Evolutionary conservation across 345 rosid species (phyloP).

Genomic region (Acer negundo): DNA sequence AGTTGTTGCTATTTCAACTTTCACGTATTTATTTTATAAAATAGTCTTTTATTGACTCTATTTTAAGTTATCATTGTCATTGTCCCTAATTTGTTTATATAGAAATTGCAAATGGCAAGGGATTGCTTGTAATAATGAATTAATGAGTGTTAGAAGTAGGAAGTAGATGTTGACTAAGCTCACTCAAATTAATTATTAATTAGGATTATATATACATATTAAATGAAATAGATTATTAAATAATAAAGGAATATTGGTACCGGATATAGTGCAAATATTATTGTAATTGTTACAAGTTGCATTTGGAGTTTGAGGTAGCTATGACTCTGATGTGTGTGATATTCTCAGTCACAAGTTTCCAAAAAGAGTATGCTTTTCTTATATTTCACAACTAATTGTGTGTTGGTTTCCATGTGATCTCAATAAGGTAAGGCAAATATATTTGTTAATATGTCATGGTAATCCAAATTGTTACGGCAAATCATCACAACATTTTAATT

Average conservation of each 20-base stretch:
- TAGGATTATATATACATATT: neutral
- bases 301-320: neutral
- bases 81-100: neutral
- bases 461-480: too few species aligned
- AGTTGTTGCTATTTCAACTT: neutral
- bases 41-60: neutral
- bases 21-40: neutral
- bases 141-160: neutral
- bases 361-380: neutral
- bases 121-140: neutral
- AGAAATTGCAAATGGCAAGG: neutral
- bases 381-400: neutral
- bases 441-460: neutral
- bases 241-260: neutral
- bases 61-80: neutral
- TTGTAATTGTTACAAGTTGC: constrained; percentile 10
- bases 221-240: neutral
- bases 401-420: neutral
- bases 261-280: neutral
- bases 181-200: neutral
- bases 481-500: too few species aligned
- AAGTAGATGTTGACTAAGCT: neutral
- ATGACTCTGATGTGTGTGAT: neutral
- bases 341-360: neutral
- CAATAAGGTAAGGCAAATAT: neutral